Conservation (phyloP, 169 alveolate species). For the Cystoisospora suis region DNA sequence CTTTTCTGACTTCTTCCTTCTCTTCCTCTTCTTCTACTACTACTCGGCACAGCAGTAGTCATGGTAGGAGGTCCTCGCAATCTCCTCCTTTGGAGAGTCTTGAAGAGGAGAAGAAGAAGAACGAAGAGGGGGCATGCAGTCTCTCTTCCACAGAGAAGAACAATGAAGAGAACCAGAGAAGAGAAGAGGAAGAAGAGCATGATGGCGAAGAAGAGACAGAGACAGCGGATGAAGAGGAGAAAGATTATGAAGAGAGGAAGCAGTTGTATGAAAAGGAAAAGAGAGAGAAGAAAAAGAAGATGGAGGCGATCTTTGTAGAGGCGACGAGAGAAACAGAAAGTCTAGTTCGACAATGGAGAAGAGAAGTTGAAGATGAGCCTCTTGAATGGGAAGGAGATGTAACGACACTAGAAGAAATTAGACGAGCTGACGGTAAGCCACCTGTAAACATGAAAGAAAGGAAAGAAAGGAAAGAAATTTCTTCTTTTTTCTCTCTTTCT, state of each 20-base stretch:
- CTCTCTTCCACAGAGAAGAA: conserved; percentile 13
- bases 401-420: background rate
- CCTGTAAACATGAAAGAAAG: background rate
- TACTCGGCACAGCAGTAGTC: too few species aligned
- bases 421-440: conserved; percentile 3
- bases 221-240: background rate
- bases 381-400: conserved; percentile 30
- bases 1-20: too few species aligned
- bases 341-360: background rate
- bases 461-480: background rate
- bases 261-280: background rate
- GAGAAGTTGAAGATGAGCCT: conserved; percentile 18
- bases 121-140: too few species aligned
- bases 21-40: too few species aligned
- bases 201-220: background rate
- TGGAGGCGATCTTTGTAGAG: too few species aligned
- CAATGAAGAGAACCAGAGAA: too few species aligned
- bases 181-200: background rate
- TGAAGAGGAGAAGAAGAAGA: conserved; percentile 17
- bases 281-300: too few species aligned
- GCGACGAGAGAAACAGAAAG: background rate
- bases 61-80: too few species aligned
- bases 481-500: background rate
- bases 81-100: too few species aligned
- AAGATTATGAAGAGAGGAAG: conserved; percentile 1